phyloP scores from a whole-genome alignment of 2,329 filamentous ascomycete species.

The Lasiodiplodia theobromae region DNA sequence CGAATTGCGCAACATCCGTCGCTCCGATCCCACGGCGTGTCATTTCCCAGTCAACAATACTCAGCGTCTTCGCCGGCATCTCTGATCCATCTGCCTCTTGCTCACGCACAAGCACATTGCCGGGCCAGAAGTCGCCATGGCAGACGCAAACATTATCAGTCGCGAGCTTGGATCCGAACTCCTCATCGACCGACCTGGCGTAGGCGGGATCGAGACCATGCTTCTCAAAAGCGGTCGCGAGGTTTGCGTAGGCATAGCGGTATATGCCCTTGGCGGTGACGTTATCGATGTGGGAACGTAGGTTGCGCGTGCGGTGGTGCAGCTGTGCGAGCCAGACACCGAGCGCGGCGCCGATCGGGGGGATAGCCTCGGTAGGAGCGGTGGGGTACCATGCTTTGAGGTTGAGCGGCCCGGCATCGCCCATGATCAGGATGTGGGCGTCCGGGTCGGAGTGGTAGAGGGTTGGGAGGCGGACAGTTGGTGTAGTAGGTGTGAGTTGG shows the following conservation, averaged over 20 bases:
- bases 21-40: conserved; percentile 43
- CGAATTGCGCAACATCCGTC: conserved; percentile 49
- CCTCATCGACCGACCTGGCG: conserved; percentile 38
- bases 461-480: conserved; percentile 10
- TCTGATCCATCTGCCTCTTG: not conserved
- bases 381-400: conserved; percentile 43
- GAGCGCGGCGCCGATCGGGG: conserved; percentile 36
- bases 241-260: conserved; percentile 41
- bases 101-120: conserved; percentile 42
- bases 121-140: conserved; percentile 51
- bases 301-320: conserved; percentile 34
- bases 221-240: conserved; percentile 36
- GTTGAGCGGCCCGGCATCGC: conserved; percentile 40
- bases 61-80: conserved; percentile 32
- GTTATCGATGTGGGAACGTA: conserved; percentile 37
- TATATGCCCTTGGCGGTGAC: conserved; percentile 39
- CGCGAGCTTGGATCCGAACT: conserved; percentile 39
- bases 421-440: conserved; percentile 41
- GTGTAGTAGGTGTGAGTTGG: conserved; percentile 33
- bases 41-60: conserved; percentile 49
- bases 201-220: conserved; percentile 35
- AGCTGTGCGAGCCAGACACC: conserved; percentile 44
- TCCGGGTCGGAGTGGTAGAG: conserved; percentile 37
- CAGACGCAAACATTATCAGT: conserved; percentile 45
- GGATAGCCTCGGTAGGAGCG: conserved; percentile 33